Evolutionary conservation across 805 yeast species (phyloP), one percentile per base, ranked within the genome.

Genomic region (Sugiyamaella lignohabitans): DNA sequence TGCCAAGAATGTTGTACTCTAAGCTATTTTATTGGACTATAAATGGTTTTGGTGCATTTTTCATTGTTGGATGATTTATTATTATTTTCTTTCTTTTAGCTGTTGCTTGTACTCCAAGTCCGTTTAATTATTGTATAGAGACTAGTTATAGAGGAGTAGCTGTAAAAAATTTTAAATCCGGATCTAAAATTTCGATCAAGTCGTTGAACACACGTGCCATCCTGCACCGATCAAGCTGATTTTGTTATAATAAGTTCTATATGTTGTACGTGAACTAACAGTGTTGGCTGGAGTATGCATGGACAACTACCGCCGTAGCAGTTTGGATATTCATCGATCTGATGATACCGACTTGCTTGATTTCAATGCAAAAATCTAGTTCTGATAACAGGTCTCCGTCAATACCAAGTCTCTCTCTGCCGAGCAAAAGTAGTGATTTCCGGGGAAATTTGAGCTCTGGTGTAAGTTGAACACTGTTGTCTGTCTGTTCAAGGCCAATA

Each of bases 321-420:
- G 97, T 89, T 67, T 89, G 98, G 51, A 89, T 89, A 59, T 89
- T 89, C 98, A 89, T 89, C 1, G 96, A 88, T 55, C 98, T 73
- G 36, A 91, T 80, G 16, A 89, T 88, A 14, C 98, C 98, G 36
- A 79, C 82, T 61, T 89, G 98, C 60, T 87, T 86, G 56, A 89
- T 89, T 59, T 89, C 96, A 36, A 91, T 79, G 61, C 96, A 89
- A 54, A 81, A 69, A 60, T 89, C 97, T 27, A 91, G 69, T 58
- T 85, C 91, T 0, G 86, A 82, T 46, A 89, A 67, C 22, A 89
- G 66, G 35, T 82, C 82, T 4, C 95, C 96, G 0, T 96, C 95
- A 46, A 89, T 80, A 46, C 98, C 98, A 61, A 86, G 94, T 49
- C 84, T 80, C 61, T 89, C 98, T 53, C 76, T 84, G 3, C 98